Percentiles rank a stretch among this genome's conserved stretches.
Conservation (phyloP, 257 asterid genomes). For the Parsonsia alboflavescens region DNA sequence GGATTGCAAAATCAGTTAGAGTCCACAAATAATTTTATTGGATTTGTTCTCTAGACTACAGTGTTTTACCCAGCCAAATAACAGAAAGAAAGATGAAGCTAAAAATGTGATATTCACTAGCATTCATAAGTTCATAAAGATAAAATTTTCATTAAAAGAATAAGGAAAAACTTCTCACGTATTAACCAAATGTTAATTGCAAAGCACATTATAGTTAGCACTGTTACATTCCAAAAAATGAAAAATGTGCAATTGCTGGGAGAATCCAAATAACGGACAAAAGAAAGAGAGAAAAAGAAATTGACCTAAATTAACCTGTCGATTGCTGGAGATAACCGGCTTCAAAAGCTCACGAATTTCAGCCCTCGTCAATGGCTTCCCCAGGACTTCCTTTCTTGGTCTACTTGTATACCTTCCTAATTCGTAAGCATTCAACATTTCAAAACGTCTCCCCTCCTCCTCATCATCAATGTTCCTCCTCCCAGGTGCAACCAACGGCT, state of each 20-base stretch:
- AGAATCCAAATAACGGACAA: not conserved
- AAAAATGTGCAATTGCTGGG: not conserved
- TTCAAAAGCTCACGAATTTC: slow-evolving; percentile 68
- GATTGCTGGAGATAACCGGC: slow-evolving; percentile 51
- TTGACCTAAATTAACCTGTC: slow-evolving; percentile 88
- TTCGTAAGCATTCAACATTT: slow-evolving; percentile 68
- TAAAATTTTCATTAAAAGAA: not conserved
- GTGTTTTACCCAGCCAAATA: not conserved
- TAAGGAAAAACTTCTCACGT: not conserved
- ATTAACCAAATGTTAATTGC: not conserved
- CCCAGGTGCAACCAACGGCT: slow-evolving; percentile 40
- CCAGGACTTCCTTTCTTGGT: slow-evolving; percentile 68
- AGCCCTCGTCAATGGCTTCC: slow-evolving; percentile 49
- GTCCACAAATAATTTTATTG: not conserved
- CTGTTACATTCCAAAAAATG: not conserved
- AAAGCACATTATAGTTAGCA: not conserved
- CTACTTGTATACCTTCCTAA: slow-evolving; percentile 41
- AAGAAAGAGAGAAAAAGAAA: not conserved
- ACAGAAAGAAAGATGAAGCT: not conserved
- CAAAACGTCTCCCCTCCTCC: slow-evolving; percentile 34
- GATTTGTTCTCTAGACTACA: not conserved
- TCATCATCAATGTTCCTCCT: slow-evolving; percentile 16
- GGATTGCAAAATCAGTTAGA: not conserved
- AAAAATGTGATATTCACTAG: too few species aligned
- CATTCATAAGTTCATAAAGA: not conserved